Evolutionary conservation across 2,329 filamentous ascomycete genomes (phyloP).

Genomic region (Ophiostoma tasmaniense): DNA sequence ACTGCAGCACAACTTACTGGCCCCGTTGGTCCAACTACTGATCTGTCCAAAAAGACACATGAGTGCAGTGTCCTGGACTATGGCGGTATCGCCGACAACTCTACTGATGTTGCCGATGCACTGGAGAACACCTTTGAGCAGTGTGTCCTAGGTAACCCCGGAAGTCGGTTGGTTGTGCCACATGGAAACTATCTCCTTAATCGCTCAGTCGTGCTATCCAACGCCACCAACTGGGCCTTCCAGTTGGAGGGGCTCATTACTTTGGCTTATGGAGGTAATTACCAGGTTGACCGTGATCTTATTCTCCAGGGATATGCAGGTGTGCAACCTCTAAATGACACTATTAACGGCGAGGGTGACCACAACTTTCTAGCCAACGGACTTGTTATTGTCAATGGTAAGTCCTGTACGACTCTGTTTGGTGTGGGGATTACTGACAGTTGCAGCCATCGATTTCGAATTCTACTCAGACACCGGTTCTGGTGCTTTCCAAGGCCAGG

Average conservation of each 20-base stretch:
- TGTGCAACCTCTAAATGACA: constrained; percentile 24
- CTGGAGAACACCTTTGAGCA: not conserved
- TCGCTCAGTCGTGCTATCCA: constrained; percentile 20
- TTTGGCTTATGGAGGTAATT: constrained; percentile 26
- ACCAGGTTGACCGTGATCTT: constrained; percentile 25
- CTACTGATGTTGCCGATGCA: not conserved
- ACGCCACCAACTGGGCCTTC: constrained; percentile 25
- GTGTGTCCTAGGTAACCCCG: not conserved
- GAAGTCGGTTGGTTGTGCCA: not conserved
- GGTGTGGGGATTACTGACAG: not conserved
- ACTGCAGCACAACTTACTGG: not conserved
- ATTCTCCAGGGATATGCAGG: constrained; percentile 27
- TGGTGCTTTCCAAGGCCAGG: constrained; percentile 42
- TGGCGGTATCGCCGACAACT: not conserved
- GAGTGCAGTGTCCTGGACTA: not conserved
- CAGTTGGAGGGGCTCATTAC: constrained; percentile 28
- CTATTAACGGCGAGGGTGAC: constrained; percentile 30
- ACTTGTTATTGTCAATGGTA: constrained; percentile 28
- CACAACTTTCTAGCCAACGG: constrained; percentile 25
- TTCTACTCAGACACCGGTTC: constrained; percentile 34
- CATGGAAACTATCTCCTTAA: constrained; percentile 16
- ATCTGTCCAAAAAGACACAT: not conserved
- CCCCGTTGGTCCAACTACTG: not conserved
- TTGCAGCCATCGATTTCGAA: constrained; percentile 35
- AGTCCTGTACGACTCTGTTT: not conserved